Evolutionary conservation across 2,329 filamentous ascomycete species (phyloP).

Genomic region (Hypoxylon sp.): DNA sequence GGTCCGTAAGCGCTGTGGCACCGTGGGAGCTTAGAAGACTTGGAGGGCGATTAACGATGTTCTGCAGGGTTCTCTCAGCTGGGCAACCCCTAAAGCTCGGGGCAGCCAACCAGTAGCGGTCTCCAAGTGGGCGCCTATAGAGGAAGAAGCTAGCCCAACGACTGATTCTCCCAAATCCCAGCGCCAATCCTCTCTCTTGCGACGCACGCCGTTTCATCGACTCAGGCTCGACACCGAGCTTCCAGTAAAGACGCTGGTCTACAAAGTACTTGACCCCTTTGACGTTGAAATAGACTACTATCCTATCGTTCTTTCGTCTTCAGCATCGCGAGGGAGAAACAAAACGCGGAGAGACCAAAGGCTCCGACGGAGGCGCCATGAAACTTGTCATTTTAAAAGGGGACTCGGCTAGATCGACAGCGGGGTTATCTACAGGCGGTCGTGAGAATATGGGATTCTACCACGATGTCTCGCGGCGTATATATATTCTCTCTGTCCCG

Average conservation of each 20-base stretch:
- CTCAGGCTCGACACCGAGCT: constrained; percentile 3
- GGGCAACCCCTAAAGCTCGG: constrained; percentile 3
- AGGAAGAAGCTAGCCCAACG: constrained; percentile 17
- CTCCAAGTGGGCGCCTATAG: constrained; percentile 28
- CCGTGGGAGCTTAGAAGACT: too few relatives aligned
- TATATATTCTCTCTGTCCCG: constrained; percentile 5
- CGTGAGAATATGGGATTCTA: background rate
- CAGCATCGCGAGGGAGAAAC: constrained; percentile 2
- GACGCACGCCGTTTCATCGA: constrained; percentile 37
- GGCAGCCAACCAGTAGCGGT: constrained; percentile 17
- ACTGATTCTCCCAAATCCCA: constrained; percentile 29
- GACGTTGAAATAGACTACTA: constrained; percentile 6
- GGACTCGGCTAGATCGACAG: constrained; percentile 19
- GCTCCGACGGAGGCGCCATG: constrained; percentile 29
- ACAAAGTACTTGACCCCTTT: constrained; percentile 1
- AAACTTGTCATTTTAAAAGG: constrained; percentile 40
- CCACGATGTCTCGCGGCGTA: constrained; percentile 2
- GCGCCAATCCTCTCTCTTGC: constrained; percentile 20
- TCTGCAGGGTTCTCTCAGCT: constrained; percentile 31
- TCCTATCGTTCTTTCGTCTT: background rate
- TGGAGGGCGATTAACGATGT: constrained; percentile 10
- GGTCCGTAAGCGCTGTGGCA: too few relatives aligned
- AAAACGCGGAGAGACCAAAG: constrained; percentile 15
- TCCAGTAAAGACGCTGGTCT: background rate
- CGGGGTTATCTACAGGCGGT: constrained; percentile 6